Percentiles rank a stretch among this genome's conserved stretches.
Conservation (phyloP, 176 grass and related monocot genomes). For the Themeda triandra region DNA sequence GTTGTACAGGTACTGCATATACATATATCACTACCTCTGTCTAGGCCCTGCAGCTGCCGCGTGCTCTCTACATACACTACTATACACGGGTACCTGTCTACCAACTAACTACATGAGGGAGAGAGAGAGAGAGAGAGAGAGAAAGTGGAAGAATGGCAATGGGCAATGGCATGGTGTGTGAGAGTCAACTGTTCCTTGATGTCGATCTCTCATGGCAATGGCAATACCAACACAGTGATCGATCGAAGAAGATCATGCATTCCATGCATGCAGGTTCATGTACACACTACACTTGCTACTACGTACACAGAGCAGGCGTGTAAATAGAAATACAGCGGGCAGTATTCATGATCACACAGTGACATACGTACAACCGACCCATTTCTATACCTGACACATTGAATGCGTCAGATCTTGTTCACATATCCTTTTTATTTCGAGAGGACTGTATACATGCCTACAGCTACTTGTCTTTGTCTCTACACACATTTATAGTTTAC, state of each 20-base stretch:
- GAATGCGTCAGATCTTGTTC: conserved; percentile 23
- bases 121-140: neutral
- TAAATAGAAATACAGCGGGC: conserved; percentile 20
- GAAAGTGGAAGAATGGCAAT: neutral
- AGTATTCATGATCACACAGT: conserved; percentile 13
- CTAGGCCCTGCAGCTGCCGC: conserved; percentile 15
- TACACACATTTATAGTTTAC: neutral
- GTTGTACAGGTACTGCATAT: neutral
- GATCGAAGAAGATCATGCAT: neutral
- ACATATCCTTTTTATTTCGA: neutral
- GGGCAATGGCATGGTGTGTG: neutral
- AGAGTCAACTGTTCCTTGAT: conserved; percentile 30
- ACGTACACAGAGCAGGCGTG: neutral
- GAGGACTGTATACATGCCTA: neutral
- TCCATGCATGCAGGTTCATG: neutral
- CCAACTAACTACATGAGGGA: neutral
- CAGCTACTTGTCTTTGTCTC: neutral
- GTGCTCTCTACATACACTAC: neutral
- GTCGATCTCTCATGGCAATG: conserved; percentile 25
- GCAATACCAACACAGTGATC: no score
- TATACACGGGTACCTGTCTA: neutral
- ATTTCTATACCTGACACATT: conserved; percentile 21
- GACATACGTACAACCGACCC: conserved; percentile 16
- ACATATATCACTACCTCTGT: neutral
- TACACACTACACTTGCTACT: neutral